phyloP scores from a whole-genome alignment of 2,329 filamentous ascomycete species.

The Leptosphaerulina australis region DNA sequence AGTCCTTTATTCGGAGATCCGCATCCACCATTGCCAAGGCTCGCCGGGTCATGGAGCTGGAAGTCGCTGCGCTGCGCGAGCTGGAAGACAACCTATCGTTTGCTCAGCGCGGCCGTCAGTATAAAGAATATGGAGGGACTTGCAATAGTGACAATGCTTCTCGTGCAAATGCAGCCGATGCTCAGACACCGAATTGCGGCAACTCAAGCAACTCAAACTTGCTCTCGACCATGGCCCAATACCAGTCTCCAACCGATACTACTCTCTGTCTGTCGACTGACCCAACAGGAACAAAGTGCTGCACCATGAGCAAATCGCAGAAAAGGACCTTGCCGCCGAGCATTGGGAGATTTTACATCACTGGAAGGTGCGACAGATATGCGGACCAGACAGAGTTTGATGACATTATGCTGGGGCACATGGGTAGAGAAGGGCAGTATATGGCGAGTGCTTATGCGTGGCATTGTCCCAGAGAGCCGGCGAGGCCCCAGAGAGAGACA shows the following conservation, averaged over 20 bases:
- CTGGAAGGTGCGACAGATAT: constrained; percentile 1
- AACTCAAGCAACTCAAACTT: no score
- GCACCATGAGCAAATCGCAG: neutral
- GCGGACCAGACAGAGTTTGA: neutral
- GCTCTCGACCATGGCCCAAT: neutral
- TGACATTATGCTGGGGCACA: neutral
- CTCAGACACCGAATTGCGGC: no score
- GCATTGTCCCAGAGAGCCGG: neutral
- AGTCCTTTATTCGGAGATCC: no score
- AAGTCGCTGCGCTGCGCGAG: no score
- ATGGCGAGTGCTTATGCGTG: neutral
- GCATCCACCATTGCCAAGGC: no score
- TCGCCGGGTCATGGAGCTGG: no score
- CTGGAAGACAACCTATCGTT: neutral
- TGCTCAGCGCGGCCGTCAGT: neutral
- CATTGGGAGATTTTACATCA: neutral
- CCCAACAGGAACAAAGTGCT: neutral
- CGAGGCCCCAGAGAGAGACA: neutral
- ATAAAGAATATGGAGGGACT: neutral
- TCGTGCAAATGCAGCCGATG: neutral
- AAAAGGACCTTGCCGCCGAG: neutral
- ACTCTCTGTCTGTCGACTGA: neutral
- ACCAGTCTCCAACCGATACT: neutral
- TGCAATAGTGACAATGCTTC: neutral
- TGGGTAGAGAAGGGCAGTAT: neutral